Percentiles rank a stretch among this genome's conserved stretches.
Evolutionary conservation across 192 early-diverging fungal genomes (phyloP).

Genomic region (Phycomyces blakesleeanus): DNA sequence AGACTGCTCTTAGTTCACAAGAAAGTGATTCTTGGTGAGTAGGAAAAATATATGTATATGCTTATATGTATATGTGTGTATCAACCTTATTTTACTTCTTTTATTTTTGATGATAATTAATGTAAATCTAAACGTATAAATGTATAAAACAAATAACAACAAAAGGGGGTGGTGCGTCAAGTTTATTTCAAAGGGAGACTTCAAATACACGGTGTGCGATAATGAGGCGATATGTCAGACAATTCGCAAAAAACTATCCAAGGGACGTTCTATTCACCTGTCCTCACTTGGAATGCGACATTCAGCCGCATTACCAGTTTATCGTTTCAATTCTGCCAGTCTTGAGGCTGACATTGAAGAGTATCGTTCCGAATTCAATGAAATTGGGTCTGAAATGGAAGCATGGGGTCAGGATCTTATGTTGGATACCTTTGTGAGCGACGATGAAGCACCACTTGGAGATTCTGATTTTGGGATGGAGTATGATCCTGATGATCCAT

Average conservation of each 20-base stretch:
- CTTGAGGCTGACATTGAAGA: slow-evolving; percentile 20
- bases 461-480: no score
- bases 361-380: no score
- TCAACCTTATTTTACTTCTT: no score
- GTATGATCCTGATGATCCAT: no score
- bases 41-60: no score
- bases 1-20: not conserved
- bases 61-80: no score
- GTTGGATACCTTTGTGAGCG: no score
- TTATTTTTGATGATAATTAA: no score
- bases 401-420: no score
- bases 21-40: not conserved
- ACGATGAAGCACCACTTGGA: no score
- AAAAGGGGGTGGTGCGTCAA: slow-evolving; percentile 31
- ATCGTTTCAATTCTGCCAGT: slow-evolving; percentile 14
- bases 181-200: slow-evolving; percentile 20
- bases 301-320: slow-evolving; percentile 15
- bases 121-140: not conserved
- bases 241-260: not conserved
- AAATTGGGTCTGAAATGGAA: no score
- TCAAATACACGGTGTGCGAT: slow-evolving; percentile 12
- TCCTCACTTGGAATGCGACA: slow-evolving; percentile 12
- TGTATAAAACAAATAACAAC: not conserved
- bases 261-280: slow-evolving; percentile 3
- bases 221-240: not conserved